Percentiles rank a stretch among this genome's conserved stretches.
Conservation (phyloP, 208 protist genomes). For the Crithidia brevicula region DNA sequence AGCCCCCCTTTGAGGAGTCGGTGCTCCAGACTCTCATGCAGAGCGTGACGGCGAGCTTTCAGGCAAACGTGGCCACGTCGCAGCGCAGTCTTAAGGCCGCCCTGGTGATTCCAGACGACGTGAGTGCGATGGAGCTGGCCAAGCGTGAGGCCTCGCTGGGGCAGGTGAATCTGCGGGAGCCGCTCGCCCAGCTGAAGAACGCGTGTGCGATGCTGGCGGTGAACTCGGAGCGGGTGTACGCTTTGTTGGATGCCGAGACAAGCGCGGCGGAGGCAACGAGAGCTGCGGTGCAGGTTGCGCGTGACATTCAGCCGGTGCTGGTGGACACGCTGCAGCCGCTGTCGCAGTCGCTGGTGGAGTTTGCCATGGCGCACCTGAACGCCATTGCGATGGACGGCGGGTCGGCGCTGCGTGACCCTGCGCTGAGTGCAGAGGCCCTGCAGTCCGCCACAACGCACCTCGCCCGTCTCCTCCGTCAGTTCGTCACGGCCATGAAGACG, state of each 20-base stretch:
- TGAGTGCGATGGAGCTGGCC: constrained; percentile 37
- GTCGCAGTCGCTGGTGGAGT: constrained; percentile 39
- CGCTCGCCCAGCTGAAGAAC: constrained; percentile 82
- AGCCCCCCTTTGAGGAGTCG: constrained; percentile 54
- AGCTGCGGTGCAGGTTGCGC: constrained; percentile 52
- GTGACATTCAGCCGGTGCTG: constrained; percentile 79
- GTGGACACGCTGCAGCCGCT: constrained; percentile 62
- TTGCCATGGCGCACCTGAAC: constrained; percentile 43
- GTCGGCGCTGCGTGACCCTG: constrained; percentile 25
- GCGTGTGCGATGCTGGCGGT: constrained; percentile 73
- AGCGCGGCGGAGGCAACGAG: constrained; percentile 8
- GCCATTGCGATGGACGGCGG: constrained; percentile 49
- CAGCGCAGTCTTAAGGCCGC: constrained; percentile 56
- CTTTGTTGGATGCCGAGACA: constrained; percentile 22
- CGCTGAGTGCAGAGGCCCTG: constrained; percentile 21
- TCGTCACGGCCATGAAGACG: constrained; percentile 59
- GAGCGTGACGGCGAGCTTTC: constrained; percentile 66
- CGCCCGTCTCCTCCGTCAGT: constrained; percentile 55
- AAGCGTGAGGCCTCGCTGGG: constrained; percentile 39
- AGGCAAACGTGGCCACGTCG: constrained; percentile 43
- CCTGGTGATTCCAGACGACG: constrained; percentile 52
- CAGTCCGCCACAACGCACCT: constrained; percentile 40
- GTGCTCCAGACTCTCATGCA: constrained; percentile 68
- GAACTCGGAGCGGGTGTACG: constrained; percentile 46
- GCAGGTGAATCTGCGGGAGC: constrained; percentile 57